Conservation (phyloP, 2,329 filamentous ascomycete genomes). For the Aspergillus costaricaensis region DNA sequence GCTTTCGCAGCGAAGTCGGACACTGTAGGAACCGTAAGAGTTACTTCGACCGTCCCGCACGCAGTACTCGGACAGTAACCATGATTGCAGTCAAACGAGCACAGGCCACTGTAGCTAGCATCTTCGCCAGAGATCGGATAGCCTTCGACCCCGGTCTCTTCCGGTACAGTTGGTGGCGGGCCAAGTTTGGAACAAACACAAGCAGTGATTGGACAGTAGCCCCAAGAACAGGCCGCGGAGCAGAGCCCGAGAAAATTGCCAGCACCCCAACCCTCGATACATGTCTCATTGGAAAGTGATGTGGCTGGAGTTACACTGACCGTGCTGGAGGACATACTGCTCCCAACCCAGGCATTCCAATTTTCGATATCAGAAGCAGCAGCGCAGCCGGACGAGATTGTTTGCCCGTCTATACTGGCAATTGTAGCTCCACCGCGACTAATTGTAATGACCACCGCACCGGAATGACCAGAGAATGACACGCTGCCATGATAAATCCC, state of each 20-base stretch:
- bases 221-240: conserved; percentile 27
- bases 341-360: conserved; percentile 38
- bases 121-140: conserved; percentile 20
- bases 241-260: conserved; percentile 27
- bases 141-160: conserved; percentile 13
- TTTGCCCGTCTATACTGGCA: conserved; percentile 18
- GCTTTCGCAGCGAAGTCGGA: neutral
- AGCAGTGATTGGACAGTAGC: conserved; percentile 29
- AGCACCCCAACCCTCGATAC: conserved; percentile 24
- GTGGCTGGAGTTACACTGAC: conserved; percentile 8
- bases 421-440: conserved; percentile 19
- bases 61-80: conserved; percentile 16
- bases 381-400: conserved; percentile 26
- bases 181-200: conserved; percentile 22
- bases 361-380: conserved; percentile 26
- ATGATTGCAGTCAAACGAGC: conserved; percentile 18
- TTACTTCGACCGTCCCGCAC: neutral
- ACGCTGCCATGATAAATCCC: conserved; percentile 36
- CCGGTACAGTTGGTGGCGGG: conserved; percentile 10
- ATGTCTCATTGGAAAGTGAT: conserved; percentile 16
- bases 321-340: neutral
- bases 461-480: conserved; percentile 19
- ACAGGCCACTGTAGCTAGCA: conserved; percentile 20
- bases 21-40: neutral
- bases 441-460: conserved; percentile 25